Evolutionary conservation across 2,329 filamentous ascomycete genomes (phyloP).

Genomic region (Ilyonectria destructans): DNA sequence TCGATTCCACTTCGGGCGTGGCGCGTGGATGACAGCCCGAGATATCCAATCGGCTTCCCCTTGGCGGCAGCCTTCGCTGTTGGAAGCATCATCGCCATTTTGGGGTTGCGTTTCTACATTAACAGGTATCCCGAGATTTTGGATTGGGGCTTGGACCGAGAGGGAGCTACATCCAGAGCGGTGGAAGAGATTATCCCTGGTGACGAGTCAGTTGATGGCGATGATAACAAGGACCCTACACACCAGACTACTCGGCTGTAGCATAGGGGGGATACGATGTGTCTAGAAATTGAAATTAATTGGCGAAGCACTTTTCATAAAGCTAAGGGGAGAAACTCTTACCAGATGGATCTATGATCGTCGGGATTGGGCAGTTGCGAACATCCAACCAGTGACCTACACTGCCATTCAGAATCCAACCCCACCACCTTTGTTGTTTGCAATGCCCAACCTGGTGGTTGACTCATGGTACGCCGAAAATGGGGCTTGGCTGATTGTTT

Average conservation of each 20-base stretch:
- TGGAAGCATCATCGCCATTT: constrained; percentile 41
- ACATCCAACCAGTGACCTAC: too few species aligned
- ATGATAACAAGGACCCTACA: background rate
- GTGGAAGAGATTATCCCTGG: constrained; percentile 5
- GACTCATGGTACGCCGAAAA: too few species aligned
- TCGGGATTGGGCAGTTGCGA: too few species aligned
- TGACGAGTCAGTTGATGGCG: background rate
- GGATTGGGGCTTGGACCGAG: constrained; percentile 35
- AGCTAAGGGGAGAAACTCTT: too few species aligned
- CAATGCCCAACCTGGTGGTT: too few species aligned
- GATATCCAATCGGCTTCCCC: constrained; percentile 42
- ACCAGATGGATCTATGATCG: too few species aligned
- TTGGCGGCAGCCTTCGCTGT: constrained; percentile 39
- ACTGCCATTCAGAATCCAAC: too few species aligned
- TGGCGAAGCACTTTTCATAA: too few species aligned
- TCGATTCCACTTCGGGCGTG: constrained; percentile 43
- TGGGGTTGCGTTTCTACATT: constrained; percentile 41
- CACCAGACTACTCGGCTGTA: background rate
- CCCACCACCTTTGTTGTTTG: too few species aligned
- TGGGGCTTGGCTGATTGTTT: too few species aligned
- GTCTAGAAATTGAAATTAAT: too few species aligned
- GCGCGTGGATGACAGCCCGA: constrained; percentile 42
- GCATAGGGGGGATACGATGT: background rate
- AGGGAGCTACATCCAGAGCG: background rate
- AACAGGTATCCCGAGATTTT: constrained; percentile 35